Evolutionary conservation across 257 asterid genomes (phyloP), one percentile per base, ranked within the genome.

Genomic region (Vinca minor): DNA sequence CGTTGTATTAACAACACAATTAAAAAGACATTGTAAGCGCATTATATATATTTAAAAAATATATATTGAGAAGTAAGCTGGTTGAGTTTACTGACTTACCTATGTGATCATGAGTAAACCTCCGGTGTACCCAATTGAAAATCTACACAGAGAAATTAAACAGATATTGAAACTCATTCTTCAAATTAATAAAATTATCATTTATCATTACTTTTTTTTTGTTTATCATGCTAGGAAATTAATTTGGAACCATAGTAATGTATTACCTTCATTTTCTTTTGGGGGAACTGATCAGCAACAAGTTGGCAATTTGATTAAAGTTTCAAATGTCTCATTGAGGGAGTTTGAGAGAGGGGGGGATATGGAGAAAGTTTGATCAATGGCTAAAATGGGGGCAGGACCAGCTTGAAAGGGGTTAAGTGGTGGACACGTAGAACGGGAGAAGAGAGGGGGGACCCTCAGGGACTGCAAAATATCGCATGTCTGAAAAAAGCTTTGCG

Each of bases 91-190:
- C 26, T 11, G 25, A 36, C 32, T 23, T 78, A 83, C 94, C 96
- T 85, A n/a, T n/a, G n/a, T n/a, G n/a, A n/a, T 77, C 82, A 36
- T 65, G 78, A 67, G 66, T 48, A 52, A 77, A 71, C 73, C 78
- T 84, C 59, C 94, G 88, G 69, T 88, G 91, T 74, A 88, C 82
- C 96, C 96, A 88, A 52, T 80, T 85, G 82, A 88, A 88, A 81
- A 88, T 85, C 94, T 88, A 74, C 13, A 53, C 8, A 58, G 10
- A 59, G 0, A 10, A 36, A 34, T 34, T 3, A 34, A 42, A 26
- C 10, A 35, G 17, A 17, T 32, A 34, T 7, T 50, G 44, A 46
- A 36, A 11, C 36, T 34, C 38, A 34, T 34, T 34, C 2, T 13
- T n/a, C n/a, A n/a, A n/a, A n/a, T n/a, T n/a, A n/a, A n/a, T n/a